These are phyloP conservation scores for Xylaria nigripes DNA, from an alignment of 495 filamentous ascomycete species.

Conservation along the genomic window DNA sequence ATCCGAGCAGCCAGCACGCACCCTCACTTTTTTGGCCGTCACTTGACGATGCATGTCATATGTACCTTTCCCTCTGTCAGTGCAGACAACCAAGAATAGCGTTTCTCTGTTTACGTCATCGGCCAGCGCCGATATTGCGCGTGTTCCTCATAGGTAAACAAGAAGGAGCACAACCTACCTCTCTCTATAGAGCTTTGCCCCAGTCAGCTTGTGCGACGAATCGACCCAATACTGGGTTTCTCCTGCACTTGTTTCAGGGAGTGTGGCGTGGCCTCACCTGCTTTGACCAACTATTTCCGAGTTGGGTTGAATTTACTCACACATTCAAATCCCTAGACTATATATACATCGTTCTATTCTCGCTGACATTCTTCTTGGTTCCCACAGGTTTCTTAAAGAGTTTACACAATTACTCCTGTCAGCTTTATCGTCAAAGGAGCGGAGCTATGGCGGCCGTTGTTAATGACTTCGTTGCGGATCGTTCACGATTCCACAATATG, in stretches of 20 bases:
- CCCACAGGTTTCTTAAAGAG: constrained; percentile 1
- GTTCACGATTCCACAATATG: constrained; percentile 39
- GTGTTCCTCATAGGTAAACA: background rate
- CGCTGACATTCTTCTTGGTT: background rate
- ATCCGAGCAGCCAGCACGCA: background rate
- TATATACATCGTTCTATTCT: background rate
- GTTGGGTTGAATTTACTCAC: background rate
- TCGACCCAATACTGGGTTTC: background rate
- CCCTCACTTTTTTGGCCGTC: background rate
- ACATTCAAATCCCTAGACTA: background rate
- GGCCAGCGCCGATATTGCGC: background rate
- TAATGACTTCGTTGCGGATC: constrained; percentile 40
- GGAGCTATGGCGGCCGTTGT: constrained; percentile 43
- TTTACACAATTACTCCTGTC: background rate
- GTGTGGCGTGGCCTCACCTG: background rate
- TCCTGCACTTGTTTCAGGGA: background rate
- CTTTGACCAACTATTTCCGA: background rate
- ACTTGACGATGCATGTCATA: background rate
- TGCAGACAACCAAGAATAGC: background rate
- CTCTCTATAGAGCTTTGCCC: background rate
- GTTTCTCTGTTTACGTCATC: background rate
- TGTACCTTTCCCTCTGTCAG: background rate
- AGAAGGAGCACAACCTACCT: background rate
- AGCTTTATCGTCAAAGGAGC: constrained; percentile 7
- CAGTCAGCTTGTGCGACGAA: background rate